Percentiles rank a stretch among this genome's conserved stretches.
Evolutionary conservation across 108 stramenopile species (phyloP).

Genomic region (Aurantiochytrium sp.): DNA sequence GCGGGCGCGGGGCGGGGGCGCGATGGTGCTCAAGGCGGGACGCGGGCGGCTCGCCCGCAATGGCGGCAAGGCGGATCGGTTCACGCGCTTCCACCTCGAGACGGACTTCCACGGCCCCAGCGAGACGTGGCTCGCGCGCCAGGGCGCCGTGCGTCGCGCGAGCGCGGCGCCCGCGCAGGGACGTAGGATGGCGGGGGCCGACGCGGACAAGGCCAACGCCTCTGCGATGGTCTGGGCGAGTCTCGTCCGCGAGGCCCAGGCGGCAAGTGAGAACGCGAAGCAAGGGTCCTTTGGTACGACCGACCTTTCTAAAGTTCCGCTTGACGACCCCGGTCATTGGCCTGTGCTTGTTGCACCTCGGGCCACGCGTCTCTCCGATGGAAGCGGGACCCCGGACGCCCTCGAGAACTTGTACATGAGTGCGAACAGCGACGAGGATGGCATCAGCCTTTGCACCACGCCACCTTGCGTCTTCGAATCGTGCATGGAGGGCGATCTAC

Average conservation of each 20-base stretch:
- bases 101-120: neutral
- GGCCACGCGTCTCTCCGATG: too few relatives aligned
- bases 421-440: neutral
- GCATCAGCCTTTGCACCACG: neutral
- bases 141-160: neutral
- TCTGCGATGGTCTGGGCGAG: neutral
- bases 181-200: neutral
- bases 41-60: neutral
- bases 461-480: neutral
- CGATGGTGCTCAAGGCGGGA: neutral
- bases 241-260: neutral
- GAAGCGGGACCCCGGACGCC: too few relatives aligned
- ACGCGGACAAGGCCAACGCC: neutral
- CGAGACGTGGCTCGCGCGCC: neutral
- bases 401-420: neutral
- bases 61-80: neutral
- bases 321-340: neutral
- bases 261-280: neutral
- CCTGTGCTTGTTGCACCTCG: neutral
- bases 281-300: neutral
- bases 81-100: neutral
- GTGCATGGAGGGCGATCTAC: neutral
- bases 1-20: too few relatives aligned
- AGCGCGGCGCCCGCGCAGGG: neutral
- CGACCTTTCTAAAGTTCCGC: neutral